phyloP scores from a whole-genome alignment of 495 filamentous ascomycete genomes.

The Podospora pseudoanserina region DNA sequence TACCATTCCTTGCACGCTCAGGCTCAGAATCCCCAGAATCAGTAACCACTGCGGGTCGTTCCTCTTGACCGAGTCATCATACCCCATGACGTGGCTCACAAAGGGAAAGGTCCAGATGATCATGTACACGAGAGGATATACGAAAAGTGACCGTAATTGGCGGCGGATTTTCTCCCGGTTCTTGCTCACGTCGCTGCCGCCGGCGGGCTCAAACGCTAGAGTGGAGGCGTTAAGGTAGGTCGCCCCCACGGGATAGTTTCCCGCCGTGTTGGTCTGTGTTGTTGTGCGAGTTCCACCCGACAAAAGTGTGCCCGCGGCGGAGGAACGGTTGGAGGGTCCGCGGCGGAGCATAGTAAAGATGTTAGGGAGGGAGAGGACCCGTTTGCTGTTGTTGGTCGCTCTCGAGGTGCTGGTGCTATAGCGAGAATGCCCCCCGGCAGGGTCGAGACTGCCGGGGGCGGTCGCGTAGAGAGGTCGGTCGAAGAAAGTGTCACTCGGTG shows the following conservation, averaged over 20 bases:
- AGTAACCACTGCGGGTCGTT: constrained; percentile 53
- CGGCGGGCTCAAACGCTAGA: not conserved
- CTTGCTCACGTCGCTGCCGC: constrained; percentile 27
- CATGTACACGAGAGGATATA: constrained; percentile 69
- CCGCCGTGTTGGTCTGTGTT: constrained; percentile 36
- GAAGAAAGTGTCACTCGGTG: not conserved
- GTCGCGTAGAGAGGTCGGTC: not conserved
- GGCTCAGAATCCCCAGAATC: constrained; percentile 51
- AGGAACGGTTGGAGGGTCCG: constrained; percentile 17
- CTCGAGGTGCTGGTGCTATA: not conserved
- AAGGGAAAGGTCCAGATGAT: constrained; percentile 71
- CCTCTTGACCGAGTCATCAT: constrained; percentile 43
- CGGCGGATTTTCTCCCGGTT: constrained; percentile 56
- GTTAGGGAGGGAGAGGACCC: constrained; percentile 21
- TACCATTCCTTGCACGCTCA: constrained; percentile 59
- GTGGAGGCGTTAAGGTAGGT: constrained; percentile 12
- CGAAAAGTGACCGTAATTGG: constrained; percentile 65
- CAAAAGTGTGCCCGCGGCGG: not conserved
- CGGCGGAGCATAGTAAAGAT: constrained; percentile 24
- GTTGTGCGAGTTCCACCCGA: constrained; percentile 22
- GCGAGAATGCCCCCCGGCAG: not conserved
- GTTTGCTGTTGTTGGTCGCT: not conserved
- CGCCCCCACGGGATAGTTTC: not conserved
- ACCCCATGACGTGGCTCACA: constrained; percentile 56
- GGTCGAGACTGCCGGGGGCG: not conserved